These are phyloP conservation scores for Peniophora sp. DNA, from an alignment of 1,284 basidiomycete genomes.

Conservation along the genomic window DNA sequence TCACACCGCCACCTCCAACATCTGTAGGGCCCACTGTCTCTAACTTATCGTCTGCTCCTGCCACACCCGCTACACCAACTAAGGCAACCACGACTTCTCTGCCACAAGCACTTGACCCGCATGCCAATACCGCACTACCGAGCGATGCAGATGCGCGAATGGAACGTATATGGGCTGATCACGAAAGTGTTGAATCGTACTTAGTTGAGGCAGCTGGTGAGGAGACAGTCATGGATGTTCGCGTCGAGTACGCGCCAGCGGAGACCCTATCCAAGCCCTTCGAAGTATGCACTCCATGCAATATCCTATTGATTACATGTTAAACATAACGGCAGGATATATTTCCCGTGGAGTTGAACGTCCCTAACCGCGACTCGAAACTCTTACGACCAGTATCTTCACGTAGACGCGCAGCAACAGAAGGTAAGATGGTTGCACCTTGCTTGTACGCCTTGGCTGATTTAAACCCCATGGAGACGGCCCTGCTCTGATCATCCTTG, in stretches of 20 bases:
- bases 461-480: conserved; percentile 45
- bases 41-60: conserved; percentile 7
- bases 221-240: conserved; percentile 42
- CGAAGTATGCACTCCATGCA: conserved; percentile 35
- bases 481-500: conserved; percentile 73
- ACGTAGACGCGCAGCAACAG: conserved; percentile 46
- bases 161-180: conserved; percentile 76
- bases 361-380: conserved; percentile 63
- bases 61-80: conserved; percentile 5
- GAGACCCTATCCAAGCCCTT: conserved; percentile 43
- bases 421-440: conserved; percentile 35
- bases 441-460: neutral
- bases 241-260: conserved; percentile 38
- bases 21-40: conserved; percentile 15
- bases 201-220: conserved; percentile 43
- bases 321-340: conserved; percentile 43
- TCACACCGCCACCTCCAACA: conserved; percentile 29
- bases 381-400: conserved; percentile 31
- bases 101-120: conserved; percentile 9
- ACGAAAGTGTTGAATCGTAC: conserved; percentile 69
- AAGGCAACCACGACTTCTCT: conserved; percentile 12
- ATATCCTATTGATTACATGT: neutral
- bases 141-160: conserved; percentile 75
- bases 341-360: conserved; percentile 67
- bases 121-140: conserved; percentile 37